These are phyloP conservation scores for Musa troglodytarum DNA, from an alignment of 176 grass and related monocot species.

Conservation along the genomic window DNA sequence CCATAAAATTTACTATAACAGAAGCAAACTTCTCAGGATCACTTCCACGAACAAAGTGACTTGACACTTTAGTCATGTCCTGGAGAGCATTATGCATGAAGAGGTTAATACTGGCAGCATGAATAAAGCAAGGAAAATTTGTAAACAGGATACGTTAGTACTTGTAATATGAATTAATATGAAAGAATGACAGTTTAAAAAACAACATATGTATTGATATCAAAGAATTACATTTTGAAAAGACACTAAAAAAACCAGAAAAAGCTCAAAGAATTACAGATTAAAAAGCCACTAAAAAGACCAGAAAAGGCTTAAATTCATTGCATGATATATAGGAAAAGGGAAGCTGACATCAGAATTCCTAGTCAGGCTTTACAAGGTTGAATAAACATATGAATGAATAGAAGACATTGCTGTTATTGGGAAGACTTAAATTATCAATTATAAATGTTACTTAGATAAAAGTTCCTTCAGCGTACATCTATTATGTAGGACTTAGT, in stretches of 20 bases:
- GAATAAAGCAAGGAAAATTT: background rate
- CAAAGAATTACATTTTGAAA: too few species aligned
- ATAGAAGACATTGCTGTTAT: background rate
- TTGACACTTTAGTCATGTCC: constrained; percentile 94
- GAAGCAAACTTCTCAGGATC: constrained; percentile 82
- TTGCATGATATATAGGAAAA: background rate
- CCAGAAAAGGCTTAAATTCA: background rate
- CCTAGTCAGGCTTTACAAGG: background rate
- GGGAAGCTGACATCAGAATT: background rate
- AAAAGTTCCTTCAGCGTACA: too few species aligned
- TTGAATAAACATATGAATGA: background rate
- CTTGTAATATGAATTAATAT: background rate
- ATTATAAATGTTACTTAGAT: too few species aligned
- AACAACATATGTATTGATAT: too few species aligned
- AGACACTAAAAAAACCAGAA: too few species aligned
- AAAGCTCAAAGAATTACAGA: too few species aligned
- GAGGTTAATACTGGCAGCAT: constrained; percentile 18
- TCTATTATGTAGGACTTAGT: too few species aligned
- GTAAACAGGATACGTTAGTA: background rate
- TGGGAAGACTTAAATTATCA: background rate
- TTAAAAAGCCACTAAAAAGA: too few species aligned
- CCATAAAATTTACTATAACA: constrained; percentile 86
- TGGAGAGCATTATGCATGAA: constrained; percentile 29
- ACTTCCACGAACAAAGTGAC: constrained; percentile 89
- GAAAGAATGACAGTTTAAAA: too few species aligned